Evolutionary conservation across 1,284 basidiomycete genomes (phyloP), one percentile per base, ranked within the genome.

Genomic region (Sporisorium reilianum): DNA sequence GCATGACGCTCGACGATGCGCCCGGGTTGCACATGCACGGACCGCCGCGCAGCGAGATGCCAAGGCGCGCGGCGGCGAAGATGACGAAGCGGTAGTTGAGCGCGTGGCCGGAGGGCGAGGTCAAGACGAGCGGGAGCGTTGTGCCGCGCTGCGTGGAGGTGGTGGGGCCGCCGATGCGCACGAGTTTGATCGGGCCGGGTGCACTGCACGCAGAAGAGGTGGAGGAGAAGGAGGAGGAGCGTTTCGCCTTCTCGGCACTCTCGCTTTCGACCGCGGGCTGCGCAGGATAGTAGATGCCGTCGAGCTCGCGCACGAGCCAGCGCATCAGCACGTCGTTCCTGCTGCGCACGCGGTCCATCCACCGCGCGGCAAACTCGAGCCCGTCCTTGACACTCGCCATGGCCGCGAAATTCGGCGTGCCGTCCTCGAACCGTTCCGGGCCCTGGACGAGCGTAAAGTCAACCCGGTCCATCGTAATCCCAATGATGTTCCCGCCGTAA

Each of bases 21-120:
- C 68, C 68, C 0, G 68, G 68, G 45, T 71, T 71, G 55, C 68
- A 71, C 63, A 71, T 65, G 48, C 68, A 65, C 1, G 68, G 68
- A 0, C 63, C 62, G 10, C 68, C 68, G n/a, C 68, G 62, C 16
- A 71, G 49, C 1, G 58, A 62, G 41, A 71, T 71, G 34, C 25
- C 25, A 22, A 48, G 30, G 12, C 26, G 32, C 1, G 41, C 61
- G 1, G 67, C 67, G 3, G 61, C 56, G 26, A 36, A 64, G 49
- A 70, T 64, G 41, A 70, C 49, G 16, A 70, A 70, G 22, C 48
- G 46, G 34, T 64, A 70, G 57, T 70, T 70, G 28, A 70, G 49
- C 22, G 56, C 22, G 12, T 45, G 16, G 11, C 45, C 49, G 8
- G 23, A 7, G 12, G 30, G 11, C 4, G 41, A 28, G 20, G 18